Evolutionary conservation across 164 flowering plant genomes (phyloP).

Genomic region (Dillenia turbinata): DNA sequence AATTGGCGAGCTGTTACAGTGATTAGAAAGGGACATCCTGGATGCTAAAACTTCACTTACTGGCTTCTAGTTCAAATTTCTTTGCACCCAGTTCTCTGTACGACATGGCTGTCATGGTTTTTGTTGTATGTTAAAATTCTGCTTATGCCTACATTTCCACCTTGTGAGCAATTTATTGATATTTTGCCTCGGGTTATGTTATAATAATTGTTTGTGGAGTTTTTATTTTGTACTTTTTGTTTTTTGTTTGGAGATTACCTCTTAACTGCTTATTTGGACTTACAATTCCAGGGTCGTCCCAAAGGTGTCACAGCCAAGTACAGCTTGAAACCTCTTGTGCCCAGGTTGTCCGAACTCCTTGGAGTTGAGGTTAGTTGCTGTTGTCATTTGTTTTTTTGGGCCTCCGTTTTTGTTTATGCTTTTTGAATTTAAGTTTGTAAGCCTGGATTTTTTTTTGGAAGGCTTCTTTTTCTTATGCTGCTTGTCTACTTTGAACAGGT

Average conservation of each 20-base stretch:
- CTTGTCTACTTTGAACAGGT: conserved; percentile 33
- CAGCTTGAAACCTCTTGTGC: conserved; percentile 85
- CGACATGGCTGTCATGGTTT: too few species aligned
- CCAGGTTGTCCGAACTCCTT: conserved; percentile 77
- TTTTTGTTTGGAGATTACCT: neutral
- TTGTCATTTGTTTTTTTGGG: too few species aligned
- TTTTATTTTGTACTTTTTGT: neutral
- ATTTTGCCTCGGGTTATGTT: neutral
- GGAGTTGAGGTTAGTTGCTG: conserved; percentile 46
- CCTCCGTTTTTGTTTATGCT: neutral
- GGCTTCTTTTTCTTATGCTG: neutral
- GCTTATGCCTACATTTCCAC: too few species aligned
- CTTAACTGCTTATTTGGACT: neutral
- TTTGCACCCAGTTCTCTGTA: too few species aligned
- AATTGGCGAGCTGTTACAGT: too few species aligned
- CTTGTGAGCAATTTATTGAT: too few species aligned
- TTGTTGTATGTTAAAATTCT: too few species aligned
- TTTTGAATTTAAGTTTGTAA: neutral
- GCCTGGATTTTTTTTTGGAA: neutral
- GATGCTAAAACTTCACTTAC: too few species aligned
- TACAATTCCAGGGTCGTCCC: conserved; percentile 63
- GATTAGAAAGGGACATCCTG: too few species aligned
- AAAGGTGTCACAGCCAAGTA: conserved; percentile 84
- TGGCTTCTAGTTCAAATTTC: too few species aligned
- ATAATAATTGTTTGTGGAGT: neutral